A percentile compares a stretch with the other conserved stretches of the same genome.
phyloP scores from a whole-genome alignment of 352 stramenopile species.

The Pythium brassicae region DNA sequence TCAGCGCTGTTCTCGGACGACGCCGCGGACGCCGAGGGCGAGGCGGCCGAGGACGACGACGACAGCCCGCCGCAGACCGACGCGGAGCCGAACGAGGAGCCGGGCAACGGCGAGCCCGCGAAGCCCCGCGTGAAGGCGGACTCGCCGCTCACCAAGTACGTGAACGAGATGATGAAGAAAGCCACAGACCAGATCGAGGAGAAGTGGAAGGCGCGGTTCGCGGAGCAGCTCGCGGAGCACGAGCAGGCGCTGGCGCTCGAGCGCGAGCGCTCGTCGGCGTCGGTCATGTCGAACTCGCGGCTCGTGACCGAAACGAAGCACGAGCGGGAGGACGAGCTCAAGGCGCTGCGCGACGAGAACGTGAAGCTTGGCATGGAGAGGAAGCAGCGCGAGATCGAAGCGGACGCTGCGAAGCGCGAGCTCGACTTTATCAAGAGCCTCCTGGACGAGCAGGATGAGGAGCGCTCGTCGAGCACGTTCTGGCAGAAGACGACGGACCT shows the following conservation, averaged over 20 bases:
- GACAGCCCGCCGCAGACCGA: constrained; percentile 4
- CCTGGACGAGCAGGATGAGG: constrained; percentile 70
- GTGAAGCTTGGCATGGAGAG: constrained; percentile 49
- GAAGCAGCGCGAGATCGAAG: constrained; percentile 70
- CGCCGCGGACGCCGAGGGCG: background rate
- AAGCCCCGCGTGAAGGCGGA: constrained; percentile 20
- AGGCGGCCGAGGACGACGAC: background rate
- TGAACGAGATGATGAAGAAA: constrained; percentile 67
- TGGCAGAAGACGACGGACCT: constrained; percentile 87
- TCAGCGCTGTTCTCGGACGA: constrained; percentile 12
- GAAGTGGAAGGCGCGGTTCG: constrained; percentile 76
- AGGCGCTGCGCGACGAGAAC: constrained; percentile 67
- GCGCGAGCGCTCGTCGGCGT: constrained; percentile 56
- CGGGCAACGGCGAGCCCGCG: constrained; percentile 3
- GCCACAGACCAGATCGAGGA: constrained; percentile 80
- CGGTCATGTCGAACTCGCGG: constrained; percentile 57
- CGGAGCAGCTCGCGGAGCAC: constrained; percentile 60
- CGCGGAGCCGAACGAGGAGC: constrained; percentile 13
- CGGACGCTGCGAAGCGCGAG: constrained; percentile 57
- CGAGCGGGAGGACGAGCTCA: constrained; percentile 71
- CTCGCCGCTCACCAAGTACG: constrained; percentile 69
- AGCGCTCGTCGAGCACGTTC: constrained; percentile 67
- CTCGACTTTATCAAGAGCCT: constrained; percentile 70
- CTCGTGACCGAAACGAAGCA: constrained; percentile 73
- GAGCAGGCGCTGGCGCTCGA: constrained; percentile 64